Conservation (phyloP, 164 flowering plant genomes). For the Vitis rupestris region DNA sequence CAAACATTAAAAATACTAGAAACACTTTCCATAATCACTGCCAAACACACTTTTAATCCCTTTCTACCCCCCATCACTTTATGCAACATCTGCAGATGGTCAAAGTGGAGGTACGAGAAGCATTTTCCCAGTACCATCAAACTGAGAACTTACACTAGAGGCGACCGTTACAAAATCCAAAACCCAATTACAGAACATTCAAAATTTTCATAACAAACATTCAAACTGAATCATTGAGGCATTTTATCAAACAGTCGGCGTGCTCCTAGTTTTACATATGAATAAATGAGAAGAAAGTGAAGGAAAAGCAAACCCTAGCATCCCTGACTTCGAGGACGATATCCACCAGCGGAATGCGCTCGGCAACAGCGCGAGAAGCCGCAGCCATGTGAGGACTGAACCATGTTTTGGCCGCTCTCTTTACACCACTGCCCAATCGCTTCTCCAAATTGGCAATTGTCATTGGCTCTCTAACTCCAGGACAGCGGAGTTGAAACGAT, state of each 20-base stretch:
- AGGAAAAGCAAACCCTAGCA: slow-evolving; percentile 54
- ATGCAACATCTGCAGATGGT: too few species aligned
- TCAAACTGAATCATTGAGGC: slow-evolving; percentile 16
- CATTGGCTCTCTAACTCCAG: slow-evolving; percentile 14
- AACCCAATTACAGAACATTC: background rate
- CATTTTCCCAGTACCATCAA: too few species aligned
- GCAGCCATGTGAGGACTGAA: slow-evolving; percentile 78
- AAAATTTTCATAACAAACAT: background rate
- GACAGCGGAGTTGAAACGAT: too few species aligned
- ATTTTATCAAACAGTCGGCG: slow-evolving; percentile 40
- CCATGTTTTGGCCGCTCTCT: slow-evolving; percentile 44
- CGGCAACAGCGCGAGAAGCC: slow-evolving; percentile 66
- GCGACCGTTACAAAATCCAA: background rate
- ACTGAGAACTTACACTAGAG: too few species aligned
- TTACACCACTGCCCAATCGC: slow-evolving; percentile 36
- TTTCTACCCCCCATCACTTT: too few species aligned
- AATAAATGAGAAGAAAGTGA: slow-evolving; percentile 1
- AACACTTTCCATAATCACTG: too few species aligned
- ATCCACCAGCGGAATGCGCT: slow-evolving; percentile 73
- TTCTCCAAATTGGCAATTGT: slow-evolving; percentile 28
- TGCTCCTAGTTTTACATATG: background rate
- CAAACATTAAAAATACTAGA: too few species aligned
- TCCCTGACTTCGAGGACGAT: slow-evolving; percentile 76
- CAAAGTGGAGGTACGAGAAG: too few species aligned
- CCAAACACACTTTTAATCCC: too few species aligned